Evolutionary conservation across 2,329 filamentous ascomycete species (phyloP), one percentile per base, ranked within the genome.

Genomic region (Aspergillus viridinutans): DNA sequence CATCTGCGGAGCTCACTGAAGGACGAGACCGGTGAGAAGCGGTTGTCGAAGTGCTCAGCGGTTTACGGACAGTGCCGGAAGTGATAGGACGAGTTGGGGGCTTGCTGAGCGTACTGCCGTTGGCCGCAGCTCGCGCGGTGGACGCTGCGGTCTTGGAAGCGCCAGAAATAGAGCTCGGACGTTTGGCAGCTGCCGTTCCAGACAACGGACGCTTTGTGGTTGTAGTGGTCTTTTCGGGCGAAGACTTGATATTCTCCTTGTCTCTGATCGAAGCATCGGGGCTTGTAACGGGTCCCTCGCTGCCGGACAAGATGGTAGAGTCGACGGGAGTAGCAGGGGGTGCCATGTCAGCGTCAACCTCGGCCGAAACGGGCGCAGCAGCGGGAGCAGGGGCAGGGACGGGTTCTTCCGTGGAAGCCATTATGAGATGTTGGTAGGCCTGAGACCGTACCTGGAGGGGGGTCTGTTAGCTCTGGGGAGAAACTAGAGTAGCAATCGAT

Each of bases 1-100:
- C 75, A 57, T 77, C 75, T 8, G 75, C 74, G 17, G 75, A 77
- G 62, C 75, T 75, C 49, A 77, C 65, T 0, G 77, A 79, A 14
- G 71, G 67, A 21, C 74, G 73, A 49, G 74, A 74, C 40, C 72
- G 69, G 54, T 78, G 76, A 23, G 73, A 70, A 35, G 72, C 62
- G 28, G 71, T 68, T 4, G 74, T 72, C 14, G 72, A 69, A 14
- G 72, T 65, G 56, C 71, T 69, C 50, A 72, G 55, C 12, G 75
- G 70, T 58, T 70, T 77, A 43, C 75, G 71, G 17, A 66, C 62
- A 10, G 65, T 65, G 3, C 70, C 64, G 1, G 70, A 67, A 4
- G 69, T 68, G 1, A 71, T 61, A 2, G 76, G 75, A 25, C 77
- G 74, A 17, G 76, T 76, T 7, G 77, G 76, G 20, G 77, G 77